Percentiles rank a stretch among this genome's conserved stretches.
These are phyloP conservation scores for Cinchona pubescens DNA, from an alignment of 257 asterid genomes.

Conservation along the genomic window DNA sequence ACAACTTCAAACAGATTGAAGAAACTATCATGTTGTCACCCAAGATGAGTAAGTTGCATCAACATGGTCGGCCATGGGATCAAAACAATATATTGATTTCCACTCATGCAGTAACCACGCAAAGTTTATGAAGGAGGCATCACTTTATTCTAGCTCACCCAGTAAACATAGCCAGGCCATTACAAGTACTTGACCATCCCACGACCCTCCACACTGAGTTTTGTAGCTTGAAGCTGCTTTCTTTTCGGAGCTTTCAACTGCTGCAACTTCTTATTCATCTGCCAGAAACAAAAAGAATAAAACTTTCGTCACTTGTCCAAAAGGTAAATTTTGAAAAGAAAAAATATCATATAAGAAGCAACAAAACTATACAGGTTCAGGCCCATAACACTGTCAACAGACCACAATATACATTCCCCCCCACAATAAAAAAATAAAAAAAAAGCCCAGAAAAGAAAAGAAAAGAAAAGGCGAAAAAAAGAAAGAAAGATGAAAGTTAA, in stretches of 20 bases:
- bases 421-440: neutral
- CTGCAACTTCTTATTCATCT: slow-evolving; percentile 97
- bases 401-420: neutral
- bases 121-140: neutral
- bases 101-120: neutral
- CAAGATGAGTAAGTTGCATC: neutral
- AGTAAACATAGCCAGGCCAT: neutral
- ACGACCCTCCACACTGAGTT: slow-evolving; percentile 91
- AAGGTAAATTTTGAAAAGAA: neutral
- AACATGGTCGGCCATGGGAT: neutral
- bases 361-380: neutral
- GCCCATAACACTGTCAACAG: neutral
- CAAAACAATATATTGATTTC: neutral
- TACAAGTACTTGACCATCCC: slow-evolving; percentile 91
- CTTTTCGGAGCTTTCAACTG: slow-evolving; percentile 81
- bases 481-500: neutral
- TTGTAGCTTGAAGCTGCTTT: slow-evolving; percentile 89
- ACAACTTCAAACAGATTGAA: neutral
- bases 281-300: slow-evolving; percentile 14
- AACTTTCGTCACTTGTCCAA: neutral
- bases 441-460: no score
- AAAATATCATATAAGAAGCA: neutral
- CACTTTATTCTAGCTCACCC: neutral
- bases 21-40: neutral
- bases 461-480: no score